phyloP scores from a whole-genome alignment of 2,329 filamentous ascomycete genomes.

The Colletotrichum tropicicola region DNA sequence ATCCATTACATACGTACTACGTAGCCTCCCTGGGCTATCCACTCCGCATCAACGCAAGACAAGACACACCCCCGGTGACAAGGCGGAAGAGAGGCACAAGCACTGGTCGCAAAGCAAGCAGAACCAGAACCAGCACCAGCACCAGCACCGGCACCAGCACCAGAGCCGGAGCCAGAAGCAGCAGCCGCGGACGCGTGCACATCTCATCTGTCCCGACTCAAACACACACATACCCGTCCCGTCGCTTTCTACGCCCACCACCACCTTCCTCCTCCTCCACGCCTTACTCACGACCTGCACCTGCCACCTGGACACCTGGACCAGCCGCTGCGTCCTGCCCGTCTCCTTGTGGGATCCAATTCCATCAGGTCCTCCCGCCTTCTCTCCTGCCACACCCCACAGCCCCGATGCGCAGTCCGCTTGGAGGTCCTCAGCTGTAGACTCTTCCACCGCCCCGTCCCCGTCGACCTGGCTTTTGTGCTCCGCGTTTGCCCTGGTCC shows the following conservation, averaged over 20 bases:
- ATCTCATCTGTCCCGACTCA: no score
- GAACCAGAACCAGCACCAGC: no score
- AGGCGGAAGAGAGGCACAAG: no score
- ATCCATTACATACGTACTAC: no score
- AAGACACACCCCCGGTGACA: no score
- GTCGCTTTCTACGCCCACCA: background rate
- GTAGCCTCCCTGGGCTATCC: no score
- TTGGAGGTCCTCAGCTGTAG: conserved; percentile 21
- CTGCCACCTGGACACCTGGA: background rate
- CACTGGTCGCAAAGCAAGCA: no score
- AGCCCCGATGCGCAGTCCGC: conserved; percentile 22
- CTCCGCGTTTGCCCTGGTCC: conserved; percentile 6
- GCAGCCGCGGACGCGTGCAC: no score
- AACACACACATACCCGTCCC: conserved; percentile 11
- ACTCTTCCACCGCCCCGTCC: conserved; percentile 20
- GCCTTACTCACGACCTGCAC: conserved; percentile 8
- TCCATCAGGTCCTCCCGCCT: conserved; percentile 15
- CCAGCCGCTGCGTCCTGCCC: background rate
- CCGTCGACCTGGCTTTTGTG: conserved; percentile 1
- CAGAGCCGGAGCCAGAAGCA: no score
- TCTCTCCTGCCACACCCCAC: conserved; percentile 21
- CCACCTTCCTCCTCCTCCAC: background rate
- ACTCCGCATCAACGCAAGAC: no score
- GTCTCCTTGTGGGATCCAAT: conserved; percentile 1
- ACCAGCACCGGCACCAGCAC: no score